Base-by-base conservation (phyloP, 768 basidiomycete species). In the Clitopilus passeckerianus region DNA sequence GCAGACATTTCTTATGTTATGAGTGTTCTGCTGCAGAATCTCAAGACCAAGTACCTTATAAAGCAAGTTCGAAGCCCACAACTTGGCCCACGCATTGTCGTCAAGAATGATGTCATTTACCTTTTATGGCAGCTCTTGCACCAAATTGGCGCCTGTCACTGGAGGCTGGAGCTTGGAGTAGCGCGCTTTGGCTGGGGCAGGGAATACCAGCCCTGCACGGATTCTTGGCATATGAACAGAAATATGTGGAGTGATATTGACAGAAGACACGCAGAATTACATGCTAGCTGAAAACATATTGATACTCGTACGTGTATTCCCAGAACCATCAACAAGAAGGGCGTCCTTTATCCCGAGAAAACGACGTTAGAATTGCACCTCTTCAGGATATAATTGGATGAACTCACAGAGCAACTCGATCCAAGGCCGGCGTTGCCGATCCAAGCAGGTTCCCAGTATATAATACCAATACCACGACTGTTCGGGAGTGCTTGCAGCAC, bases 391-490 rank as follows among this genome's bases (percentile, higher is more conserved):
- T 55, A 24, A 12, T 18, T 34, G n/a, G 35, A 59, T 22, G 3
- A 54, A 64, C 71, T 59, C 69, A 79, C 79, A 43, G 74, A 60
- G 53, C 79, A 79, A 27, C 69, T 67, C 43, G 79, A 79, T 23
- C 78, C 78, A 53, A 79, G 62, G 23, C 68, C 73, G 14, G 82
- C 84, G 60, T 77, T 84, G 2, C 83, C 84, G 53, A 86, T 74
- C 85, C 86, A 87, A 52, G 75, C 84, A 20, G 85, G 85, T 63
- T 87, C 85, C 86, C 85, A 87, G 65, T 86, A 86, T n/a, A 81
- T 76, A 63, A 81, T 74, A 4, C 79, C 78, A 43, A 76, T 65
- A 9, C 77, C 78, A 68, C 77, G 80, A 7, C 81, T 77, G 9
- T 80, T 79, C n/a, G 80, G 73, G 2, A 86, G 62, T 4, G 68